Percentiles rank a stretch among this genome's conserved stretches.
Conservation (phyloP, 768 basidiomycete genomes). For the Lactarius quietus region DNA sequence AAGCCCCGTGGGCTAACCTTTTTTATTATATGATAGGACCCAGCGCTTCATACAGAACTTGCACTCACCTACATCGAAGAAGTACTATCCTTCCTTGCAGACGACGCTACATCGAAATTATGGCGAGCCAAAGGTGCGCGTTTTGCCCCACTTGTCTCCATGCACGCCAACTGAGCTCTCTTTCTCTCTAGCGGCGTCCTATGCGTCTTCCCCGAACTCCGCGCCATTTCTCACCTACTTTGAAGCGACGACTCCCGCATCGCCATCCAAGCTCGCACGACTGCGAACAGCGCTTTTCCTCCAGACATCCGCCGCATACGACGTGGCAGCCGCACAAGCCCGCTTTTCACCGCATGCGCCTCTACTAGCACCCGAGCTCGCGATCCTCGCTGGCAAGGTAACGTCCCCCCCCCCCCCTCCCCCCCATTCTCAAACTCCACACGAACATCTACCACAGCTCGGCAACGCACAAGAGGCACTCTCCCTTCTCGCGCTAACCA, state of each 20-base stretch:
- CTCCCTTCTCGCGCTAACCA: too few relatives aligned
- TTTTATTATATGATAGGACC: too few relatives aligned
- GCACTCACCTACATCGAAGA: conserved; percentile 17
- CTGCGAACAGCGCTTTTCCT: conserved; percentile 71
- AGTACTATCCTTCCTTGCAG: conserved; percentile 26
- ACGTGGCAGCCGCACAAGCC: conserved; percentile 45
- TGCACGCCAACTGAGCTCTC: not conserved
- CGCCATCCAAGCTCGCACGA: conserved; percentile 64
- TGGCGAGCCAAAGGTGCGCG: conserved; percentile 26
- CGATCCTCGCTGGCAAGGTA: too few relatives aligned
- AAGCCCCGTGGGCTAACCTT: too few relatives aligned
- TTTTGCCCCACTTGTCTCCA: too few relatives aligned
- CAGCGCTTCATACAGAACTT: too few relatives aligned
- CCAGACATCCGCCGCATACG: conserved; percentile 65
- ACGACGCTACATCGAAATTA: conserved; percentile 23
- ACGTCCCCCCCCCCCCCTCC: too few relatives aligned
- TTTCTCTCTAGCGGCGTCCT: conserved; percentile 30
- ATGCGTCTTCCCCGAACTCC: conserved; percentile 33
- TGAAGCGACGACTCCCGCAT: conserved; percentile 77
- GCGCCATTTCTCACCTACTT: conserved; percentile 80
- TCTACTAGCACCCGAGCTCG: conserved; percentile 65
- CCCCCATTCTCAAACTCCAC: too few relatives aligned
- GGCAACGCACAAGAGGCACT: too few relatives aligned
- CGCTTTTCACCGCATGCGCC: conserved; percentile 47
- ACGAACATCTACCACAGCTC: too few relatives aligned